These are phyloP conservation scores for Plantago elongata DNA, from an alignment of 257 asterid genomes.

Conservation along the genomic window DNA sequence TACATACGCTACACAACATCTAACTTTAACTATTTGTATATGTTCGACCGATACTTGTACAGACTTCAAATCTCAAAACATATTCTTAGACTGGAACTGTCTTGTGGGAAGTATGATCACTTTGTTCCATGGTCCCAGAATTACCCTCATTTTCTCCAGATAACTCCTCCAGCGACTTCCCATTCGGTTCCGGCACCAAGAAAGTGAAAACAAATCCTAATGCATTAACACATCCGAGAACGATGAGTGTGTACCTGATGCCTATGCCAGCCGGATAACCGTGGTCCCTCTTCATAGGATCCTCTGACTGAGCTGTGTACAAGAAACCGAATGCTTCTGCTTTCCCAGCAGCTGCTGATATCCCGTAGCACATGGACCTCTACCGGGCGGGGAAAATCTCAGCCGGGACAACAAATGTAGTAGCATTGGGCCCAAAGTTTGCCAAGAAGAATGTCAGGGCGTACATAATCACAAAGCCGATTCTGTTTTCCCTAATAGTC, in stretches of 20 bases:
- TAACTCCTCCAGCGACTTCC: conserved; percentile 37
- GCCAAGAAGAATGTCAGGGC: conserved; percentile 43
- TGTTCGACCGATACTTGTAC: too few species aligned
- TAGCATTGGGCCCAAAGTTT: conserved; percentile 43
- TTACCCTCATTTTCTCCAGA: conserved; percentile 29
- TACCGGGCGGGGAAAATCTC: conserved; percentile 43
- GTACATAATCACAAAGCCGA: conserved; percentile 39
- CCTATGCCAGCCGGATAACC: conserved; percentile 40
- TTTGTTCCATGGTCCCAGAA: too few species aligned
- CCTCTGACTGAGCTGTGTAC: conserved; percentile 28
- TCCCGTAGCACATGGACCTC: conserved; percentile 45
- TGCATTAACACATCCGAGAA: conserved; percentile 26
- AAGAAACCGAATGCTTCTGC: conserved; percentile 41
- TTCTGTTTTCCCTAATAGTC: conserved; percentile 24
- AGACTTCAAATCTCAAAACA: too few species aligned
- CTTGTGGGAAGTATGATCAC: too few species aligned
- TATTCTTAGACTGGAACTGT: too few species aligned
- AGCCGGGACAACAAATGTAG: conserved; percentile 43
- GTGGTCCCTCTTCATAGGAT: conserved; percentile 17
- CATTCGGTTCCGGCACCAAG: conserved; percentile 33
- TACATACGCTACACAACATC: too few species aligned
- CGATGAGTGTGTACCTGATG: conserved; percentile 28
- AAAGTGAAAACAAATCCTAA: conserved; percentile 28
- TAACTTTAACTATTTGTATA: too few species aligned
- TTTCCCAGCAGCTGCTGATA: conserved; percentile 42